Evolutionary conservation across 1,139 yeast genomes (phyloP).

Genomic region (Geotrichum reessii): DNA sequence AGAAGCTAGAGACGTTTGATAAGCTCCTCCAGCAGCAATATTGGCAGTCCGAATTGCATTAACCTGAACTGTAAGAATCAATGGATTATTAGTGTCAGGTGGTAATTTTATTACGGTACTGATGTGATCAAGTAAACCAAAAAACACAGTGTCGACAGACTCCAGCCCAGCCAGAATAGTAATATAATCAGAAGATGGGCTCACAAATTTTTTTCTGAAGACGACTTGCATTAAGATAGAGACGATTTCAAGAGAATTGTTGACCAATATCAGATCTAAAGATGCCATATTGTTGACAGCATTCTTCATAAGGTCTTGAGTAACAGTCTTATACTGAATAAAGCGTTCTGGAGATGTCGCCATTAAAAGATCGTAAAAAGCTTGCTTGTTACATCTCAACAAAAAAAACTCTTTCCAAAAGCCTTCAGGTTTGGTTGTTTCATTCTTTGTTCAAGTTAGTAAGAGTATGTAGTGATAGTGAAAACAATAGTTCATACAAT

Average conservation of each 20-base stretch:
- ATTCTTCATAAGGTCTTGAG: constrained; percentile 29
- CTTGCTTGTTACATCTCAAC: constrained; percentile 32
- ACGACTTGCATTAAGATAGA: constrained; percentile 31
- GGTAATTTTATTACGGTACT: constrained; percentile 24
- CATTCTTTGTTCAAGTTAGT: constrained; percentile 3
- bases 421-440: constrained; percentile 25
- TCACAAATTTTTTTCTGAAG: constrained; percentile 31
- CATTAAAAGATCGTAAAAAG: constrained; percentile 26
- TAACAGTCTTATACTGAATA: constrained; percentile 23
- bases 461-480: neutral
- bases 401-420: constrained; percentile 40
- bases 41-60: constrained; percentile 34
- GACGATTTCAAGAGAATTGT: constrained; percentile 28
- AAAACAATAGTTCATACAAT: constrained; percentile 21
- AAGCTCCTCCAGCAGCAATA: constrained; percentile 34
- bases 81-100: neutral
- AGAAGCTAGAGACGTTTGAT: constrained; percentile 34
- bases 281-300: constrained; percentile 26
- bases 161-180: constrained; percentile 37
- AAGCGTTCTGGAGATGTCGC: constrained; percentile 28
- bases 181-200: constrained; percentile 33
- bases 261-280: constrained; percentile 24
- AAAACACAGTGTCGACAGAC: constrained; percentile 32
- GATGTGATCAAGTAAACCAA: constrained; percentile 28
- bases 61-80: constrained; percentile 25